Conservation (phyloP, 2,329 filamentous ascomycete species). For the Arthrobotrys conoides region DNA sequence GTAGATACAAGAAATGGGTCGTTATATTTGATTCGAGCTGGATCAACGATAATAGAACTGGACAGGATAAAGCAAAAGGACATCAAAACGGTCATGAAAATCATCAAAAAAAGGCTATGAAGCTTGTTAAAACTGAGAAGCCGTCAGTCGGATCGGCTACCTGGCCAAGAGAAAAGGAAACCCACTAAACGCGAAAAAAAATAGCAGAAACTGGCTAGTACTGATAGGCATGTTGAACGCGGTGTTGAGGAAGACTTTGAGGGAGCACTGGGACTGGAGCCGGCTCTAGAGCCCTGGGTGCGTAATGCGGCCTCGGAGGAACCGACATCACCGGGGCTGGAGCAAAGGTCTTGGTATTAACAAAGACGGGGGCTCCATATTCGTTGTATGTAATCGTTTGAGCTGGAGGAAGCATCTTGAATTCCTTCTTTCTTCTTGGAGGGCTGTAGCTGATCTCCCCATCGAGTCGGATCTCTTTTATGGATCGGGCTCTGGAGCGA, state of each 20-base stretch:
- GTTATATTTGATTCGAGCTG: no score
- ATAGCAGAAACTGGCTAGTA: neutral
- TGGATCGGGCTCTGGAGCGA: conserved; percentile 35
- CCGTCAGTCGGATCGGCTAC: no score
- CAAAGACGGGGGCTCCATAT: conserved; percentile 48
- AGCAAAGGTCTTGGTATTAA: conserved; percentile 51
- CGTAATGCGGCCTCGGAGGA: conserved; percentile 36
- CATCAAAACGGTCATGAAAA: neutral
- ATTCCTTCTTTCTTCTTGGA: conserved; percentile 20
- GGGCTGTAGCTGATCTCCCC: conserved; percentile 27
- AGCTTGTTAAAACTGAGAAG: no score
- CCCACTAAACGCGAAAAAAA: neutral
- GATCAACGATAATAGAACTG: no score
- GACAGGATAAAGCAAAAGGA: neutral
- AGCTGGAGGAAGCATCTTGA: conserved; percentile 44
- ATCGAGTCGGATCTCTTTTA: conserved; percentile 39
- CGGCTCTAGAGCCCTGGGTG: conserved; percentile 29
- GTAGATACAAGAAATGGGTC: no score
- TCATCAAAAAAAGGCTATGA: neutral
- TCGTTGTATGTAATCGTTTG: conserved; percentile 52
- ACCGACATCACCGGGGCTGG: conserved; percentile 41
- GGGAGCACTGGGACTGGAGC: conserved; percentile 43
- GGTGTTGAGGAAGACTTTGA: conserved; percentile 25
- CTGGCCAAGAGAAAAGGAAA: no score
- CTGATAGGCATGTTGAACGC: conserved; percentile 30